Base-by-base conservation (phyloP, 1,284 basidiomycete species). In the Bondarzewia mesenterica region DNA sequence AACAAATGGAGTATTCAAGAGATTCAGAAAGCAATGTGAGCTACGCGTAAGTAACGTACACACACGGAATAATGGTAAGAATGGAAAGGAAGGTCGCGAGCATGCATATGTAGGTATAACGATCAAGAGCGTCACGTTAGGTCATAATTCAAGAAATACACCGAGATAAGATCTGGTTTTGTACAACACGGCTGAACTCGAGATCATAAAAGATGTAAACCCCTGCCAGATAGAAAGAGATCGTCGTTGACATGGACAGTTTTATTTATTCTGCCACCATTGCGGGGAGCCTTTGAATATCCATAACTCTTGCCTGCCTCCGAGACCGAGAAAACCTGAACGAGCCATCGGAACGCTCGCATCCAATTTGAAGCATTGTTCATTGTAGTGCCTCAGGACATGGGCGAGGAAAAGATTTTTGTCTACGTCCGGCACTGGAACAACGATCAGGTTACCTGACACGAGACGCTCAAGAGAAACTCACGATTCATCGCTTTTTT, bases 221-320 rank as follows among this genome's bases (percentile, higher is more conserved):
- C n/a, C n/a, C n/a, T n/a, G n/a, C n/a, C n/a, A n/a, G n/a, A n/a
- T n/a, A n/a, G n/a, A n/a, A n/a, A n/a, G n/a, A n/a, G n/a, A n/a
- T n/a, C n/a, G n/a, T n/a, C n/a, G n/a, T n/a, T n/a, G n/a, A n/a
- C n/a, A n/a, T n/a, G n/a, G n/a, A n/a, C n/a, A n/a, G n/a, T n/a
- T n/a, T n/a, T n/a, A n/a, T n/a, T n/a, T n/a, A n/a, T 40, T 39
- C 20, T 37, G 26, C 54, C 54, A 55, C 54, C 54, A 55, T 5
- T 42, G 23, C 16, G 48, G 52, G 7, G 54, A 55, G 26, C 53
- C 54, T 36, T 55, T 55, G 61, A 77, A 77, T 37, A 77, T 61
- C 76, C 76, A 77, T 25, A 74, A 44, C 56, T 78, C 76, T 53
- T 64, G 69, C 53, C 68, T 68, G 23, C 64, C 59, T 12, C 69